Base-by-base conservation (phyloP, 306 rosid species). In the Casuarina glauca region DNA sequence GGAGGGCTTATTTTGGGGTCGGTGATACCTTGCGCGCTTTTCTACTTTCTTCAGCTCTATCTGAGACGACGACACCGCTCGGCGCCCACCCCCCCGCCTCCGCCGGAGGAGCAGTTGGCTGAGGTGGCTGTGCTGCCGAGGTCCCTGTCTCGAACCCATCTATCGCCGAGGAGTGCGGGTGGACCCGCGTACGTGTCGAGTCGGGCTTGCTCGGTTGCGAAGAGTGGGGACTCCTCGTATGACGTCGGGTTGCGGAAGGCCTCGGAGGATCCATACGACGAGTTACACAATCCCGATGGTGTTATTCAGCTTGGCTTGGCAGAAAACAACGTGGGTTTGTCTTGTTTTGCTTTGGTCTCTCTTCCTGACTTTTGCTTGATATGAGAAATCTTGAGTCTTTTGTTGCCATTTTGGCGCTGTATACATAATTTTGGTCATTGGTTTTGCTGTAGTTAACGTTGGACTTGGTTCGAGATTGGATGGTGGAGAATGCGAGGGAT, bases 1-100 rank as follows among this genome's bases (percentile, higher is more conserved):
- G 97, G 97, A 2, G 99, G 98, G 12, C 89, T 95, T 42, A 85
- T 95, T 17, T 86, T 82, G 74, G 99, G 99, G 84, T 93, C 99
- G 0, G 87, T 91, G 38, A 91, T 95, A 61, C 99, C 99, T 10
- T 95, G 99, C 68, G 99, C 92, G 4, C 96, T 95, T 60, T 95
- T 91, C 78, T 95, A 93, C 72, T 86, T 91, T 75, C 86, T 95
- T 35, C 99, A 93, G 55, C 90, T 95, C 42, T 95, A 79, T 81
- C 81, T 95, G 62, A 95, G 86, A 81, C 82, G 86, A 81, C 84
- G 88, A 4, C 82, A 82, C 69, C 92, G 82, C 66, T 36, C 90
- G n/a, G 74, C 50, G 49, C 45, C 88, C 1, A 38, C 46, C 69
- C 76, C 79, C 26, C 79, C 81, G 5, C 72, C 87, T 26, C 77